Conservation (phyloP, 1,284 basidiomycete genomes). For the Fomitopsis palustris region DNA sequence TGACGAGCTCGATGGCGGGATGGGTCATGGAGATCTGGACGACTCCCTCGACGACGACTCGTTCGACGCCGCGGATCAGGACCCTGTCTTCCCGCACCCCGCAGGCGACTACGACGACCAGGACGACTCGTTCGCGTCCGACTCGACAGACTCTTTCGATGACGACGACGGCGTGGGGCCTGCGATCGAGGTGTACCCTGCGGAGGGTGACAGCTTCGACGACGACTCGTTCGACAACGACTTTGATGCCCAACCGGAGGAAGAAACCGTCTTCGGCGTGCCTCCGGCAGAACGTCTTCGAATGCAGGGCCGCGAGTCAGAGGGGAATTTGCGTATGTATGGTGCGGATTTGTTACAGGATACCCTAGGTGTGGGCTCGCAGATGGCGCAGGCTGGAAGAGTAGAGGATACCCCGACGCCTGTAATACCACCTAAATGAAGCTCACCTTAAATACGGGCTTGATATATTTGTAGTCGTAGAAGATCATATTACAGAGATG, state of each 20-base stretch:
- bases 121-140: conserved; percentile 25
- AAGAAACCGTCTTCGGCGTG: conserved; percentile 71
- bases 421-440: conserved; percentile 16
- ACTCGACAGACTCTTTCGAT: conserved; percentile 20
- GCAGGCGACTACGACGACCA: conserved; percentile 37
- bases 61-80: conserved; percentile 47
- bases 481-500: too few relatives aligned
- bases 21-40: conserved; percentile 32
- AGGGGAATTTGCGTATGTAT: conserved; percentile 42
- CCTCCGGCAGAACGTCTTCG: conserved; percentile 44
- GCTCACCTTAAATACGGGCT: background rate
- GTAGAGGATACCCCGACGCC: conserved; percentile 67
- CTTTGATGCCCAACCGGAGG: conserved; percentile 32
- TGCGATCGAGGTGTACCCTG: conserved; percentile 45
- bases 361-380: conserved; percentile 54
- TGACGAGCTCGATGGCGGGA: conserved; percentile 22
- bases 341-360: conserved; percentile 61
- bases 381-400: conserved; percentile 42
- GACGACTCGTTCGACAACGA: conserved; percentile 48
- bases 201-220: conserved; percentile 16
- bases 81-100: conserved; percentile 30
- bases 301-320: conserved; percentile 23
- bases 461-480: conserved; percentile 1
- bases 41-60: conserved; percentile 49
- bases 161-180: conserved; percentile 40